These are phyloP conservation scores for Ottelia alismoides DNA, from an alignment of 106 monocot genomes.

Conservation along the genomic window DNA sequence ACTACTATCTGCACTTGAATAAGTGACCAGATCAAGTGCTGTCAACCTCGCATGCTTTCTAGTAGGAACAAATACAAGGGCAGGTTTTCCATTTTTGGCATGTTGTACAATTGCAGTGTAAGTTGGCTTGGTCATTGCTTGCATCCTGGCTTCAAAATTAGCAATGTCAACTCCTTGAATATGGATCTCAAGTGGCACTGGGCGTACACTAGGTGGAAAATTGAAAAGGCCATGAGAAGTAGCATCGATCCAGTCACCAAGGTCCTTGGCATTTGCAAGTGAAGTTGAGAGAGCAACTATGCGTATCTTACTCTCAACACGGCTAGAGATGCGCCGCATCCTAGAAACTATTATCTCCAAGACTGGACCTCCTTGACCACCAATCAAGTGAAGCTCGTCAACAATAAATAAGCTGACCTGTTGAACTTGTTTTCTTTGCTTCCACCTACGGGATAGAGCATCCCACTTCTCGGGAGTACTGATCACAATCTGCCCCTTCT, in stretches of 20 bases:
- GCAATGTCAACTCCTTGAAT: constrained; percentile 92
- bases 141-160: constrained; percentile 99
- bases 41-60: constrained; percentile 90
- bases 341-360: constrained; percentile 88
- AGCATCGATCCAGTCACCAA: constrained; percentile 98
- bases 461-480: constrained; percentile 99
- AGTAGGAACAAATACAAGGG: constrained; percentile 88
- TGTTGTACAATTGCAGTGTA: constrained; percentile 94
- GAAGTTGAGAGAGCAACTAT: constrained; percentile 95
- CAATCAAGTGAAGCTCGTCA: constrained; percentile 95
- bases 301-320: constrained; percentile 56
- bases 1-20: constrained; percentile 51
- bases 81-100: constrained; percentile 91
- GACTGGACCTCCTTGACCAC: constrained; percentile 65
- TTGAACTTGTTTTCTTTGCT: constrained; percentile 87
- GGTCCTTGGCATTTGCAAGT: constrained; percentile 96
- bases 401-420: constrained; percentile 93
- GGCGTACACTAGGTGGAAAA: constrained; percentile 95
- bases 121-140: constrained; percentile 95
- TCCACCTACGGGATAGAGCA: constrained; percentile 94
- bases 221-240: constrained; percentile 96
- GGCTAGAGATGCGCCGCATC: constrained; percentile 86
- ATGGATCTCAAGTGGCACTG: constrained; percentile 95
- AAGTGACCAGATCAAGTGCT: constrained; percentile 73
- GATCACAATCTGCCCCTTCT: constrained; percentile 77